These are phyloP conservation scores for Pholiota conissans DNA, from an alignment of 768 basidiomycete genomes.

Conservation along the genomic window DNA sequence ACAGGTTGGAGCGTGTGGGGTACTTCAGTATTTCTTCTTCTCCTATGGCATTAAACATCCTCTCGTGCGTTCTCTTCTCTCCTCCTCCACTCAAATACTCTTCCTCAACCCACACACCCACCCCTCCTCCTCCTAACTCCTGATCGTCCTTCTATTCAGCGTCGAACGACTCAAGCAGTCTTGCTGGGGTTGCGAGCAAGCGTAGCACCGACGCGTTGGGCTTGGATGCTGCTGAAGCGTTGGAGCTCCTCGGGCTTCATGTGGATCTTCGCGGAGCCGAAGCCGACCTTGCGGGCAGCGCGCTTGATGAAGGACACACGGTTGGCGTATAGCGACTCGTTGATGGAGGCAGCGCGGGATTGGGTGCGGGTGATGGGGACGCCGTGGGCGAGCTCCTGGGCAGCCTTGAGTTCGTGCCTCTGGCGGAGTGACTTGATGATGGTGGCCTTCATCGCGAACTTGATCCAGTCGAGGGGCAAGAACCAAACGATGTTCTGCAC, in stretches of 20 bases:
- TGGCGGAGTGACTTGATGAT: slow-evolving; percentile 83
- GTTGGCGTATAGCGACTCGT: slow-evolving; percentile 93
- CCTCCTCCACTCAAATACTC: neutral
- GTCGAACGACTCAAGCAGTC: slow-evolving; percentile 33
- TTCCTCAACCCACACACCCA: neutral
- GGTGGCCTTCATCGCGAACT: slow-evolving; percentile 95
- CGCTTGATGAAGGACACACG: slow-evolving; percentile 92
- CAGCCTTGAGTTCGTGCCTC: slow-evolving; percentile 57
- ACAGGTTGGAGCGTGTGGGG: slow-evolving; percentile 2
- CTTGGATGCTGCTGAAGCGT: slow-evolving; percentile 86
- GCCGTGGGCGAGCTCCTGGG: slow-evolving; percentile 41
- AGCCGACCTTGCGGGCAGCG: slow-evolving; percentile 85
- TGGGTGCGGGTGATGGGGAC: slow-evolving; percentile 83
- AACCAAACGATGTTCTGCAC: slow-evolving; percentile 92
- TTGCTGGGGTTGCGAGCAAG: slow-evolving; percentile 77
- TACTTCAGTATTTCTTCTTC: slow-evolving; percentile 1
- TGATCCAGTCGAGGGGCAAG: slow-evolving; percentile 92
- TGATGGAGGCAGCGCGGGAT: slow-evolving; percentile 86
- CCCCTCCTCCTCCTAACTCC: slow-evolving; percentile 3
- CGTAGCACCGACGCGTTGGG: slow-evolving; percentile 71
- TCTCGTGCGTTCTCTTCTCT: slow-evolving; percentile 8
- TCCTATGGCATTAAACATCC: slow-evolving; percentile 3
- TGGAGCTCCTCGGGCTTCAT: slow-evolving; percentile 86
- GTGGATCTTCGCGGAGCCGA: slow-evolving; percentile 74
- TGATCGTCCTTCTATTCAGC: neutral